Base-by-base conservation (phyloP, 148 eudicot species). In the Chenopodium suecicum region DNA sequence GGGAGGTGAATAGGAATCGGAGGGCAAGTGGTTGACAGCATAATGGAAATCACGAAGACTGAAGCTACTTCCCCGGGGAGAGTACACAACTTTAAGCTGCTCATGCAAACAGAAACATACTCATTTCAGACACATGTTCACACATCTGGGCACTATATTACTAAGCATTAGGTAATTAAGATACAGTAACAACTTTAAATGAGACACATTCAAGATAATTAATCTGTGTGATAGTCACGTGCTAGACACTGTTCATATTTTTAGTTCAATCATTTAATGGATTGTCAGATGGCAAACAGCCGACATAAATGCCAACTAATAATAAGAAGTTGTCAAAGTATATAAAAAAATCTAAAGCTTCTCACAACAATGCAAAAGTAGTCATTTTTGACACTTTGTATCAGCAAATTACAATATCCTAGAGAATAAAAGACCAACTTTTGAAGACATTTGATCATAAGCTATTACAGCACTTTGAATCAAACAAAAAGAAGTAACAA, bases 1-100 rank as follows among this genome's bases (percentile, higher is more conserved):
- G 72, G 76, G 85, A 3, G 93, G 93, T 25, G 75, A 83, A 78
- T 91, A 90, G 75, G 86, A 88, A 87, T 92, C 89, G 70, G 79
- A 84, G 25, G 96, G 98, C 78, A 94, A 72, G 79, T 79, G 86
- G 82, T 87, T 90, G 83, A 94, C 88, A 12, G 94, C 95, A 85
- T 92, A 89, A 81, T 92, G 98, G 70, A 94, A 89, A 82, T 92
- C 94, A 32, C 89, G 90, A 46, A 94, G 89, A 81, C 74, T 91
- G 84, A 94, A 94, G 74, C 50, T 68, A 54, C 83, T 86, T 82
- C 89, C 93, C 70, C 90, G 81, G 4, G 94, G 95, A 83, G 84
- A 86, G 74, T 94, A 90, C 22, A 88, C 98, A 75, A 92, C 83
- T 89, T 90, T 91, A 72, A 90, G 85, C 94, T 93, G 87, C 68